phyloP scores from a whole-genome alignment of 257 asterid genomes.

The Scutellaria baicalensis region DNA sequence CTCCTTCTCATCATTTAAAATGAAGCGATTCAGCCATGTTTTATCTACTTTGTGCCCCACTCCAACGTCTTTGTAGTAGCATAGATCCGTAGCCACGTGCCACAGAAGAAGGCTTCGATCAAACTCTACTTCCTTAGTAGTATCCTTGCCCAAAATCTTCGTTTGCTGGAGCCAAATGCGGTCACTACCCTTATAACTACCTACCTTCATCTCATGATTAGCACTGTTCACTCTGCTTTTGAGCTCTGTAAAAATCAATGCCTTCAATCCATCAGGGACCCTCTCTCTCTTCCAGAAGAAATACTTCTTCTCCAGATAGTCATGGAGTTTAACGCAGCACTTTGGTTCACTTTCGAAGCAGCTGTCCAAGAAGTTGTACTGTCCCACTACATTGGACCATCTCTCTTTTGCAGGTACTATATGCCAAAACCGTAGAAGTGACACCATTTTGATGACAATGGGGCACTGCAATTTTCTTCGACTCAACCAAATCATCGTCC shows the following conservation, averaged over 20 bases:
- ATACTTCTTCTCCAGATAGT: slow-evolving; percentile 2
- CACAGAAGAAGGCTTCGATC: slow-evolving; percentile 25
- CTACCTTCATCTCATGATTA: neutral
- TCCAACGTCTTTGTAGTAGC: neutral
- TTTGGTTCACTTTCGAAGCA: slow-evolving; percentile 8
- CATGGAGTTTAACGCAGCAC: neutral
- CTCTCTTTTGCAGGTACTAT: slow-evolving; percentile 7
- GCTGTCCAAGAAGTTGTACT: slow-evolving; percentile 12
- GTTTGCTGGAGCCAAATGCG: neutral
- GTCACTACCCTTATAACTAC: slow-evolving; percentile 5
- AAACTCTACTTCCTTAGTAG: slow-evolving; percentile 7
- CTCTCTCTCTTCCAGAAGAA: neutral
- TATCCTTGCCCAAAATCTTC: neutral
- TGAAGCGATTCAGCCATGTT: neutral
- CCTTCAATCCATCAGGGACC: neutral
- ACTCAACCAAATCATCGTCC: slow-evolving; percentile 3
- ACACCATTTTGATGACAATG: neutral
- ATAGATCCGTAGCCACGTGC: slow-evolving; percentile 30
- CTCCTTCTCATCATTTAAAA: neutral
- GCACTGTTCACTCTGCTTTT: neutral
- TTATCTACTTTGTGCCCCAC: neutral
- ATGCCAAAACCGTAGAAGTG: neutral
- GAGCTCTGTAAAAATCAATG: neutral
- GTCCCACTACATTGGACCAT: slow-evolving; percentile 33
- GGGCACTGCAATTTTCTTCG: neutral